Percentiles rank a stretch among this genome's conserved stretches.
phyloP scores from a whole-genome alignment of 176 grass and related monocot species.

The Aegilops tauschii region DNA sequence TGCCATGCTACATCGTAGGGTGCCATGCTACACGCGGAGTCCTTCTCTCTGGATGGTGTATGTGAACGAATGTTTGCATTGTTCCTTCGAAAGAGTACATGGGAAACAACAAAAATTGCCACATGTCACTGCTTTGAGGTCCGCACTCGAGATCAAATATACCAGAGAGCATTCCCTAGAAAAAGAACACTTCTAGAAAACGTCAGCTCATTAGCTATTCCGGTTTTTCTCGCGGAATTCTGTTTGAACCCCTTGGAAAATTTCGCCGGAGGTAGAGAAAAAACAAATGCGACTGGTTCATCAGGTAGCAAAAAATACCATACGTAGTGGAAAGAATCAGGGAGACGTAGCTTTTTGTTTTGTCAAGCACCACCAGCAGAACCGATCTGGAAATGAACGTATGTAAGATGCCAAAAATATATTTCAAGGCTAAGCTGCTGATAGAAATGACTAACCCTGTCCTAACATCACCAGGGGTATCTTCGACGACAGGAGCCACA shows the following conservation, averaged over 20 bases:
- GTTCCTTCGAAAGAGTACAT: not conserved
- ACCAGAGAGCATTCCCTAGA: not conserved
- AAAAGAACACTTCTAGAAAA: not conserved
- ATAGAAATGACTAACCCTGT: conserved; percentile 53
- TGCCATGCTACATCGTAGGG: not conserved
- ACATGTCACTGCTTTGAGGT: not conserved
- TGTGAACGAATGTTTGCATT: not conserved
- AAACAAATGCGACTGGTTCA: not conserved
- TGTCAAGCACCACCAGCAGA: conserved; percentile 90
- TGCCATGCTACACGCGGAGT: not conserved
- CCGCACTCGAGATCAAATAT: not conserved
- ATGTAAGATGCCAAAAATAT: not conserved
- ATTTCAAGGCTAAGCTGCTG: not conserved
- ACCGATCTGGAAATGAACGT: conserved; percentile 72
- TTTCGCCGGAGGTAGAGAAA: not conserved
- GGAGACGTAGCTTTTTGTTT: conserved; percentile 23
- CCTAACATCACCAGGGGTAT: conserved; percentile 89
- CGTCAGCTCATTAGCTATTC: not conserved
- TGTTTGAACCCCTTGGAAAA: not conserved
- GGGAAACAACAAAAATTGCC: not conserved
- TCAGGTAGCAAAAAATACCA: not conserved
- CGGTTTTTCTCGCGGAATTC: not conserved
- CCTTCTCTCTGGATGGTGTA: not conserved
- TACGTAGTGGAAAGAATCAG: not conserved
- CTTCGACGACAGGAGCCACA: conserved; percentile 31